Conservation (phyloP, 1,284 basidiomycete genomes). For the Ceratobasidium sp. region DNA sequence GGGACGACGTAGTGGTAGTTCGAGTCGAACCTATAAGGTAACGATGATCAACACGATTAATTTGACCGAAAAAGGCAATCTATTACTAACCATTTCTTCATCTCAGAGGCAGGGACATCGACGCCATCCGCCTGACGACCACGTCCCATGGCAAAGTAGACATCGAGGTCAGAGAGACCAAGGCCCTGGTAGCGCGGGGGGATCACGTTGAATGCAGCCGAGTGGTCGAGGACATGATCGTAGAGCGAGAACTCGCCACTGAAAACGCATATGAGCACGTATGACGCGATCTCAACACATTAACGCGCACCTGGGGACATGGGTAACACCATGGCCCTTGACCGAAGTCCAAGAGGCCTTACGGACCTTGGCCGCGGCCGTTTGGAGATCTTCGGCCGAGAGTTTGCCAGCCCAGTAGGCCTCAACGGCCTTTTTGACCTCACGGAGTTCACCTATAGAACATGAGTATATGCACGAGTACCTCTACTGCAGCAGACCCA, state of each 20-base stretch:
- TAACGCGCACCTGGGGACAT: conserved; percentile 81
- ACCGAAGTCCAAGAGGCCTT: conserved; percentile 89
- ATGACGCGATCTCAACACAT: conserved; percentile 37
- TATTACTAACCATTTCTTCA: conserved; percentile 90
- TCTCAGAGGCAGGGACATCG: conserved; percentile 97
- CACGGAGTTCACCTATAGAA: conserved; percentile 81
- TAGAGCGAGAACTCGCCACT: conserved; percentile 99
- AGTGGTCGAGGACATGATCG: conserved; percentile 98
- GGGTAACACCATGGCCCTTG: conserved; percentile 87
- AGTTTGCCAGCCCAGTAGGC: conserved; percentile 97
- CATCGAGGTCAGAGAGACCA: conserved; percentile 87
- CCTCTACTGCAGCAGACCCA: conserved; percentile 50
- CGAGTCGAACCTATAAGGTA: conserved; percentile 85
- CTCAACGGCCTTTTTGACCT: conserved; percentile 98
- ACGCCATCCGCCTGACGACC: conserved; percentile 93
- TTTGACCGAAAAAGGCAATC: conserved; percentile 40
- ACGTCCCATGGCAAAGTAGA: conserved; percentile 99
- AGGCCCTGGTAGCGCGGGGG: conserved; percentile 92
- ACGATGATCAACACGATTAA: conserved; percentile 42
- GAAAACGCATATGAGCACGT: conserved; percentile 43
- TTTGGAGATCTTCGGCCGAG: conserved; percentile 86
- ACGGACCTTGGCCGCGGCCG: conserved; percentile 86
- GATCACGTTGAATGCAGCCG: conserved; percentile 94
- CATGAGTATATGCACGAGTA: background rate
- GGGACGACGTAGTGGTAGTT: conserved; percentile 99